Base-by-base conservation (phyloP, 805 yeast species). In the Lipomyces oligophaga region DNA sequence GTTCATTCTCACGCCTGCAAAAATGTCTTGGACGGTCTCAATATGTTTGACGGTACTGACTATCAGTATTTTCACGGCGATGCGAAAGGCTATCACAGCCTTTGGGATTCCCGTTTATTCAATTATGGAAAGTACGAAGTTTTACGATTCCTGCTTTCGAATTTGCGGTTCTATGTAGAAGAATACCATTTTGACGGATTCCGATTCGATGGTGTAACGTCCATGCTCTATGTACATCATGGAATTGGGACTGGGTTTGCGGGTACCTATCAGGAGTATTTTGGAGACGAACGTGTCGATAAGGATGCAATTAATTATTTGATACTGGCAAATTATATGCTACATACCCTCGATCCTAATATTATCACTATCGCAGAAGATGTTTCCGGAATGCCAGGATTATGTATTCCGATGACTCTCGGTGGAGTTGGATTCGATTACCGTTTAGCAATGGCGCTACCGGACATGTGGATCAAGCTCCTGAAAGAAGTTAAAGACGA, bases 401-500 rank as follows among this genome's bases (percentile, higher is more conserved):
- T 93, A 46, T 90, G 97, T 66, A 66, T 85, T 45, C 81, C 93
- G 4, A 74, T 85, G 41, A 42, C 58, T 0, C 63, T 70, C 20
- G 97, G 97, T 39, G 98, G 98, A 47, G 81, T 84, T 52, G 98
- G 97, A 0, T 90, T 90, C 61, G 93, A 89, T 64, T 90, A 90
- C 66, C 74, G 97, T 54, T 73, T 90, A 43, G 93, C 95, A 1
- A 90, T 90, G 98, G 97, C 97, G 1, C 73, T 90, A 49, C 98
- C 98, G 3, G 98, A 90, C 66, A 90, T 90, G 97, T 90, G 98
- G 98, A 90, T 90, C 69, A 93, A 93, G 66, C 67, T 88, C 38
- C 69, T 90, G 58, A 90, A 93, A 63, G 97, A 89, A 63, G 69
- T 75, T 49, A 62, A 67, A 36, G 97, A 90, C 65, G 96, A 89